These are phyloP conservation scores for Plectosphaerella plurivora DNA, from an alignment of 2,329 filamentous ascomycete species.

Conservation along the genomic window DNA sequence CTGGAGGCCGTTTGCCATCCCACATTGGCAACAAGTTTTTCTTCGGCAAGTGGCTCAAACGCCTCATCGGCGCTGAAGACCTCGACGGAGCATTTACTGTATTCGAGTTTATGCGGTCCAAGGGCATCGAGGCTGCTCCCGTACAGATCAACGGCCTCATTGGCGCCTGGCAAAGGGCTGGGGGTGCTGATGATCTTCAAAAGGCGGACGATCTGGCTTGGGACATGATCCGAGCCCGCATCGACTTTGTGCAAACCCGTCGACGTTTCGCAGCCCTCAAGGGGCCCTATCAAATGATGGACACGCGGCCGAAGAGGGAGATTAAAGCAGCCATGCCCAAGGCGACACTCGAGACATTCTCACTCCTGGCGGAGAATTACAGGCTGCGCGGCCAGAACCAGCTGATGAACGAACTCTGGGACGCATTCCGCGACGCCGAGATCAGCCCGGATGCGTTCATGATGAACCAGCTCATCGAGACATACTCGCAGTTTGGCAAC, in stretches of 20 bases:
- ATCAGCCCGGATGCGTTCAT: constrained; percentile 69
- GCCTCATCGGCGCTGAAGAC: constrained; percentile 69
- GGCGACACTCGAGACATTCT: constrained; percentile 75
- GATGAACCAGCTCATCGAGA: constrained; percentile 73
- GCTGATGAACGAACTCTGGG: constrained; percentile 56
- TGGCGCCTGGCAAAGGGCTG: constrained; percentile 69
- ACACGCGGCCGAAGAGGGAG: background rate
- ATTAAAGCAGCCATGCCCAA: constrained; percentile 34
- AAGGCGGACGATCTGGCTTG: constrained; percentile 67
- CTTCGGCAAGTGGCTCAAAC: constrained; percentile 84
- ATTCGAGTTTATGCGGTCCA: constrained; percentile 68
- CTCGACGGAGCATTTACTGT: constrained; percentile 68
- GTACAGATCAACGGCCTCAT: constrained; percentile 81
- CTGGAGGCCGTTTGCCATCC: constrained; percentile 36
- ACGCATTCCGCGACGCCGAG: constrained; percentile 57
- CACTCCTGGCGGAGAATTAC: constrained; percentile 69
- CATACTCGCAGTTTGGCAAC: constrained; percentile 57
- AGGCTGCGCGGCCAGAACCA: constrained; percentile 54
- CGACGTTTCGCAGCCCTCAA: constrained; percentile 21
- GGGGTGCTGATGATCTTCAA: constrained; percentile 45
- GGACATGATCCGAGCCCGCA: constrained; percentile 69
- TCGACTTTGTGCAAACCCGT: constrained; percentile 55
- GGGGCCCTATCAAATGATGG: no score
- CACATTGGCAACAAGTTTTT: constrained; percentile 70
- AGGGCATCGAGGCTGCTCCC: constrained; percentile 62